Percentiles rank a stretch among this genome's conserved stretches.
These are phyloP conservation scores for Pyrenophora graminea DNA, from an alignment of 2,329 filamentous ascomycete species.

Conservation along the genomic window DNA sequence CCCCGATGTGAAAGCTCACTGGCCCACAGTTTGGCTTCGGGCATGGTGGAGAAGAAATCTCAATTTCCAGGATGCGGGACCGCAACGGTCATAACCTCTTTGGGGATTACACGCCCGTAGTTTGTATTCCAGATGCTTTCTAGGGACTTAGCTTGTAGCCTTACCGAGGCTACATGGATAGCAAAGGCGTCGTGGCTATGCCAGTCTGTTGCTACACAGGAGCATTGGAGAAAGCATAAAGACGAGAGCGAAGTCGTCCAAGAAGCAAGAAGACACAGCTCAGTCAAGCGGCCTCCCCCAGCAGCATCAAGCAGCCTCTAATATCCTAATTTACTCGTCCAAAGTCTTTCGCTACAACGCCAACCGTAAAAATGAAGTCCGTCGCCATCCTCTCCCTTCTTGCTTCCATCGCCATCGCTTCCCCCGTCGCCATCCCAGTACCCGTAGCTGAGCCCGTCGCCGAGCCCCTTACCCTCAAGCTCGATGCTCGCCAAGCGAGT, in stretches of 20 bases:
- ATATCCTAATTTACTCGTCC: neutral
- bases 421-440: slow-evolving; percentile 1
- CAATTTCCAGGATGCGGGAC: neutral
- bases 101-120: neutral
- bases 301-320: neutral
- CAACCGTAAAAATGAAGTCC: slow-evolving; percentile 7
- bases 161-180: neutral
- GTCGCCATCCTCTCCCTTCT: slow-evolving; percentile 5
- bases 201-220: no score
- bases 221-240: neutral
- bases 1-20: no score
- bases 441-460: neutral
- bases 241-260: neutral
- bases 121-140: neutral
- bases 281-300: neutral
- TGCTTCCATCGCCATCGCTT: slow-evolving; percentile 1
- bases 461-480: neutral
- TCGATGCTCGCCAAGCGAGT: slow-evolving; percentile 11
- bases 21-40: neutral
- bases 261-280: neutral
- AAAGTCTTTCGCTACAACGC: neutral
- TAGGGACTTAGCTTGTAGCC: neutral
- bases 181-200: no score
- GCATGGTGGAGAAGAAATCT: neutral
- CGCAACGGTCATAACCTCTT: neutral